A percentile compares a stretch with the other conserved stretches of the same genome.
Evolutionary conservation across 306 rosid genomes (phyloP).

Genomic region (Carpinus viminea): DNA sequence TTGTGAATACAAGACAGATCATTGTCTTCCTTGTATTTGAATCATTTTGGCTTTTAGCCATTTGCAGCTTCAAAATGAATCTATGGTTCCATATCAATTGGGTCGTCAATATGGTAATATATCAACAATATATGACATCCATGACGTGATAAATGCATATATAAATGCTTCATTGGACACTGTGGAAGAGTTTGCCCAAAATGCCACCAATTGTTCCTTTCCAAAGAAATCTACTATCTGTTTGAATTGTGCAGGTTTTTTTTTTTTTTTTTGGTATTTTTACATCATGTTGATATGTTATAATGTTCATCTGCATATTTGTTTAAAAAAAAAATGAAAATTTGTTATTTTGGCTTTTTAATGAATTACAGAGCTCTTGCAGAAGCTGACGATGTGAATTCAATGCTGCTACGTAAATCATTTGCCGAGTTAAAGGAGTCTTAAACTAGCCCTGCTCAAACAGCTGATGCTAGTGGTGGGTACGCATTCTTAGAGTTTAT

Average conservation of each 20-base stretch:
- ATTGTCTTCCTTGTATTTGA: too few species aligned
- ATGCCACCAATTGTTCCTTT: constrained; percentile 47
- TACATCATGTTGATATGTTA: not conserved
- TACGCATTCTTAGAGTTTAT: constrained; percentile 18
- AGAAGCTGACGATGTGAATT: constrained; percentile 26
- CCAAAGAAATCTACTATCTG: constrained; percentile 61
- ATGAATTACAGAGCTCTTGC: constrained; percentile 43
- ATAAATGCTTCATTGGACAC: constrained; percentile 37
- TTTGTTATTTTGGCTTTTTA: constrained; percentile 1
- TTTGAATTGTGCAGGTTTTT: constrained; percentile 61
- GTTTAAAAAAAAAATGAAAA: not conserved
- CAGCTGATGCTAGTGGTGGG: constrained; percentile 18
- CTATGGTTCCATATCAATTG: too few species aligned
- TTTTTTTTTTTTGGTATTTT: too few species aligned
- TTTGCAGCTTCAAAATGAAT: too few species aligned
- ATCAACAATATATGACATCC: too few species aligned
- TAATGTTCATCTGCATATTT: too few species aligned
- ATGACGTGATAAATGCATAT: constrained; percentile 71
- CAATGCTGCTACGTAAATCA: constrained; percentile 55
- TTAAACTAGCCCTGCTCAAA: constrained; percentile 28
- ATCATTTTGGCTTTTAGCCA: too few species aligned
- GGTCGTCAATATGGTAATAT: too few species aligned
- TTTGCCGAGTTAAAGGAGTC: constrained; percentile 51
- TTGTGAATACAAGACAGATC: too few species aligned
- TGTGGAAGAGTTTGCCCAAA: constrained; percentile 62